A percentile compares a stretch with the other conserved stretches of the same genome.
phyloP scores from a whole-genome alignment of 2,329 filamentous ascomycete genomes.

The Ceratocystis destructans region DNA sequence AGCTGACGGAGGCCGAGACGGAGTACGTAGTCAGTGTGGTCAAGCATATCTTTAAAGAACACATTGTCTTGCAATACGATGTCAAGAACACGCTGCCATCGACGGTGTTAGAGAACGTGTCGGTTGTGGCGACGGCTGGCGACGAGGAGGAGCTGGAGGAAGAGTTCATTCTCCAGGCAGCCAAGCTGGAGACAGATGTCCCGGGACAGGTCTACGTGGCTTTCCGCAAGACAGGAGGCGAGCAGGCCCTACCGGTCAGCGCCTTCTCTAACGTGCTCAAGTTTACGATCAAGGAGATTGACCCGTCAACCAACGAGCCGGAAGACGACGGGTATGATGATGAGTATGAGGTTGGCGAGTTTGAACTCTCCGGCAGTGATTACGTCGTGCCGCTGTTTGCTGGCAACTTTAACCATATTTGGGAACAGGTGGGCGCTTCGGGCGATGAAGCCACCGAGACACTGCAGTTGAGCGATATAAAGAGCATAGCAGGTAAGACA shows the following conservation, averaged over 20 bases:
- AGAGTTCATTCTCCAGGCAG: conserved; percentile 83
- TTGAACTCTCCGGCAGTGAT: conserved; percentile 81
- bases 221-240: conserved; percentile 71
- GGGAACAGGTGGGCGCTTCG: conserved; percentile 81
- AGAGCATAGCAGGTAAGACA: conserved; percentile 73
- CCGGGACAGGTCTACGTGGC: conserved; percentile 91
- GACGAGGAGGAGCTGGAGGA: conserved; percentile 78
- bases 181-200: conserved; percentile 68
- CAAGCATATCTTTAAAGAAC: conserved; percentile 97
- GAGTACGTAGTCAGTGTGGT: conserved; percentile 89
- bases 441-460: conserved; percentile 89
- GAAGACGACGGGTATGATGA: conserved; percentile 91
- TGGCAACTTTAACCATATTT: conserved; percentile 87
- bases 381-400: conserved; percentile 90
- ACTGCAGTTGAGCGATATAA: conserved; percentile 70
- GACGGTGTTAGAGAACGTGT: conserved; percentile 80
- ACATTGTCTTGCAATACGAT: conserved; percentile 90
- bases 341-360: conserved; percentile 91
- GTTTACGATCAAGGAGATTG: conserved; percentile 96
- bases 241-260: conserved; percentile 60
- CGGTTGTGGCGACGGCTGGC: conserved; percentile 62
- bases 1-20: conserved; percentile 92
- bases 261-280: conserved; percentile 87
- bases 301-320: conserved; percentile 82
- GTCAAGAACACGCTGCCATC: conserved; percentile 94